These are phyloP conservation scores for Lathyrus aphaca DNA, from an alignment of 306 rosid species.

Conservation along the genomic window DNA sequence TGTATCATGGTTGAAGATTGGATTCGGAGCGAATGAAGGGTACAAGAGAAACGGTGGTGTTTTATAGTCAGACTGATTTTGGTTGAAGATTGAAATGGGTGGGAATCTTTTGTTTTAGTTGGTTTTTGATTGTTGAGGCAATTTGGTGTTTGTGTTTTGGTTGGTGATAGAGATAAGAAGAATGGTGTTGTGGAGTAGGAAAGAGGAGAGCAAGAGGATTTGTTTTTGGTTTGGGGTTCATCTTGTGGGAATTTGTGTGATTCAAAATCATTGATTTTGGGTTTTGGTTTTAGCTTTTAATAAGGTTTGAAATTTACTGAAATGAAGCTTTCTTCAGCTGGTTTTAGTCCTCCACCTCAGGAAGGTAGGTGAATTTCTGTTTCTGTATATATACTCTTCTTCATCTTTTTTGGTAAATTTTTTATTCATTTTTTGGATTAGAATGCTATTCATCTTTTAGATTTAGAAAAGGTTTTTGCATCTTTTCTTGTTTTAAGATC, in stretches of 20 bases:
- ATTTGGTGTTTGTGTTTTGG: constrained; percentile 31
- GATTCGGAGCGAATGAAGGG: constrained; percentile 72
- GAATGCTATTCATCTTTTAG: constrained; percentile 13
- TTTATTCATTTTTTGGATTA: constrained; percentile 31
- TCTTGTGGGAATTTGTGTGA: constrained; percentile 38
- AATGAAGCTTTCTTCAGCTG: constrained; percentile 90
- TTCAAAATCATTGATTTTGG: constrained; percentile 40
- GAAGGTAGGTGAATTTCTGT: constrained; percentile 63
- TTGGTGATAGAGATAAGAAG: constrained; percentile 43
- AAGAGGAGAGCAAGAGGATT: constrained; percentile 43
- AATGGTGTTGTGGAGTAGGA: constrained; percentile 48
- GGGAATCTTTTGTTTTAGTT: constrained; percentile 40
- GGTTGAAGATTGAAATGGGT: constrained; percentile 58
- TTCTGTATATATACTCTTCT: constrained; percentile 16
- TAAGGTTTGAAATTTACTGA: constrained; percentile 39
- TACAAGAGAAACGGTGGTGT: constrained; percentile 47
- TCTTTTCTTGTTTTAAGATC: constrained; percentile 38
- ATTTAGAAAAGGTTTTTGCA: constrained; percentile 3
- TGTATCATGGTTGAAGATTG: constrained; percentile 51
- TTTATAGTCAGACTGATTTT: constrained; percentile 67
- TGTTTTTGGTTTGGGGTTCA: constrained; percentile 38
- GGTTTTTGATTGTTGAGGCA: constrained; percentile 11
- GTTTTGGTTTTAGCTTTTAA: constrained; percentile 27
- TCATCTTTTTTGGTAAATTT: neutral
- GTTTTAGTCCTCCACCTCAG: constrained; percentile 79